Evolutionary conservation across 2,329 filamentous ascomycete genomes (phyloP).

Genomic region (Colletotrichum liaoningense): DNA sequence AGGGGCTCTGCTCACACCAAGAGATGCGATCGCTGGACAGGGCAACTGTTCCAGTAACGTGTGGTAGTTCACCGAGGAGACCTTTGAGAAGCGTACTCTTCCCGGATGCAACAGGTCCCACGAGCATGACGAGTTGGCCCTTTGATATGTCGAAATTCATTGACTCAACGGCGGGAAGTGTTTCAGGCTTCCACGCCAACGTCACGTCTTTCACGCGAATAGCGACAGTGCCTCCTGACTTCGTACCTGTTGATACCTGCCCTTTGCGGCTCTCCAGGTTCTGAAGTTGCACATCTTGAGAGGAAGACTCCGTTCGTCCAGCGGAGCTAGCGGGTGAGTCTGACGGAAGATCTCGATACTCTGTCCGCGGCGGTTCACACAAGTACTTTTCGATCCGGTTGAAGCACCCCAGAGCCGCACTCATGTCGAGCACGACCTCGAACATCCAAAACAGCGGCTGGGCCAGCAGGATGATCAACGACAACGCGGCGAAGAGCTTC

Average conservation of each 20-base stretch:
- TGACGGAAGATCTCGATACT: slow-evolving; percentile 37
- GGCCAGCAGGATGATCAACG: slow-evolving; percentile 39
- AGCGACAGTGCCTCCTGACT: neutral
- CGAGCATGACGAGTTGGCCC: slow-evolving; percentile 50
- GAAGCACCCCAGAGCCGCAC: slow-evolving; percentile 40
- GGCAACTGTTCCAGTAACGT: slow-evolving; percentile 36
- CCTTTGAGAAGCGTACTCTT: slow-evolving; percentile 57
- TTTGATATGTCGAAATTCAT: slow-evolving; percentile 47
- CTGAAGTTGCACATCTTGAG: neutral
- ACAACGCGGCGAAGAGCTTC: slow-evolving; percentile 37
- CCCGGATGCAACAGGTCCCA: slow-evolving; percentile 56
- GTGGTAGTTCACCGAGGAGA: slow-evolving; percentile 47
- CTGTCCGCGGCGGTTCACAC: slow-evolving; percentile 40
- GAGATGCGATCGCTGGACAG: slow-evolving; percentile 37
- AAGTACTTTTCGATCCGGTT: slow-evolving; percentile 43
- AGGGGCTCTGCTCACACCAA: slow-evolving; percentile 49
- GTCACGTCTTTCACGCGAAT: slow-evolving; percentile 40
- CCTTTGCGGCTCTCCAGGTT: neutral
- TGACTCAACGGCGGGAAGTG: slow-evolving; percentile 42
- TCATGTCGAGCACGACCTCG: slow-evolving; percentile 39
- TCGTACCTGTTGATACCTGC: neutral
- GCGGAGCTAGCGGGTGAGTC: neutral
- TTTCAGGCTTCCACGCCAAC: slow-evolving; percentile 48
- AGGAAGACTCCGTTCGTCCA: too few relatives aligned
- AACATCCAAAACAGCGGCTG: slow-evolving; percentile 50